Evolutionary conservation across 2,329 filamentous ascomycete genomes (phyloP).

Genomic region (Dryadomyces quercus-mongolicae): DNA sequence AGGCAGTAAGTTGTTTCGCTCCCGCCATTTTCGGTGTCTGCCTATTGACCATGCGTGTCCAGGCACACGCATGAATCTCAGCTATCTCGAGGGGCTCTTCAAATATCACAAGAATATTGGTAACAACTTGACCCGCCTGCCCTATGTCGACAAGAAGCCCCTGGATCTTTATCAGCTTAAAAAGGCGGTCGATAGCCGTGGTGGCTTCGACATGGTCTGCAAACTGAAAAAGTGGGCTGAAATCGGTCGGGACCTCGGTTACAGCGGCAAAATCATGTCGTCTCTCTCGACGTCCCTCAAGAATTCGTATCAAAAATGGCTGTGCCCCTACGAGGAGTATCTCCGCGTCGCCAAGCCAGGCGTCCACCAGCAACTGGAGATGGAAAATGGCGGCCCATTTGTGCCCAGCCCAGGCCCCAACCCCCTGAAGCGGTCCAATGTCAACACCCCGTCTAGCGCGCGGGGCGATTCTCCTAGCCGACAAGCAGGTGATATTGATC

Average conservation of each 20-base stretch:
- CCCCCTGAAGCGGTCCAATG: slow-evolving; percentile 55
- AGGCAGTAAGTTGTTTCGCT: slow-evolving; percentile 59
- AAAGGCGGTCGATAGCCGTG: slow-evolving; percentile 88
- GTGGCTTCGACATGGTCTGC: slow-evolving; percentile 93
- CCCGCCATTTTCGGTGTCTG: not conserved
- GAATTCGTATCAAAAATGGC: slow-evolving; percentile 95
- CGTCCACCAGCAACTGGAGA: slow-evolving; percentile 90
- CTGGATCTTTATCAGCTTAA: slow-evolving; percentile 92
- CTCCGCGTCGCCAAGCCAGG: slow-evolving; percentile 81
- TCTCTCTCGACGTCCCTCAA: slow-evolving; percentile 95
- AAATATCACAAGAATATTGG: slow-evolving; percentile 98
- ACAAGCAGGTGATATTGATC: slow-evolving; percentile 40
- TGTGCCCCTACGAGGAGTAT: slow-evolving; percentile 94
- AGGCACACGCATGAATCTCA: slow-evolving; percentile 91
- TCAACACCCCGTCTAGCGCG: slow-evolving; percentile 45
- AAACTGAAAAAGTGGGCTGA: slow-evolving; percentile 99
- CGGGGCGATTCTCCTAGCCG: slow-evolving; percentile 56
- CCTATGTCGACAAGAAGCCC: slow-evolving; percentile 94
- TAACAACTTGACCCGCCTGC: slow-evolving; percentile 83
- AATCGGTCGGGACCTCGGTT: slow-evolving; percentile 89
- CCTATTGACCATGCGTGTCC: slow-evolving; percentile 21
- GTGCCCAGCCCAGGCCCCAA: slow-evolving; percentile 61
- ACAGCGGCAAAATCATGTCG: slow-evolving; percentile 99
- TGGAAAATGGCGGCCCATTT: slow-evolving; percentile 83
- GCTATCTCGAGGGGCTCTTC: slow-evolving; percentile 85